Evolutionary conservation across 2,329 filamentous ascomycete species (phyloP).

Genomic region (Talaromyces sp.): DNA sequence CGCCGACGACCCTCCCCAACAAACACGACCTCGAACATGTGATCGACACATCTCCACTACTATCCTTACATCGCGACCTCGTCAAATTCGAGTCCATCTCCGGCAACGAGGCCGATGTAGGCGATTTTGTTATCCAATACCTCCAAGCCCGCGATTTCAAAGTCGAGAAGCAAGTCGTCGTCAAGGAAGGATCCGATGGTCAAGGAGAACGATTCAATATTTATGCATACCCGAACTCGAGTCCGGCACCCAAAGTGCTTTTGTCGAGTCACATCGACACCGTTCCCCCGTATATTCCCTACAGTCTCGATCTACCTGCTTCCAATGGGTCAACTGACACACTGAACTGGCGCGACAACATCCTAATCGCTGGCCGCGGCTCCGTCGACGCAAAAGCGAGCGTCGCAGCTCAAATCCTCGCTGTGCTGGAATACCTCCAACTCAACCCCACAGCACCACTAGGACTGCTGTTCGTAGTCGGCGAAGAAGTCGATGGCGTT

Average conservation of each 20-base stretch:
- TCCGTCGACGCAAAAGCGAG: conserved; percentile 49
- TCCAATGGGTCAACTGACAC: conserved; percentile 10
- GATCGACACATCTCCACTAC: conserved; percentile 52
- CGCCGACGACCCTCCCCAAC: neutral
- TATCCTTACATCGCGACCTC: conserved; percentile 73
- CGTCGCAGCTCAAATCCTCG: conserved; percentile 46
- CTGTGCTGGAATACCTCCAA: conserved; percentile 47
- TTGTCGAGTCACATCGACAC: conserved; percentile 78
- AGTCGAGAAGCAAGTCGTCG: conserved; percentile 58
- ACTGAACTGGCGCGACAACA: conserved; percentile 26
- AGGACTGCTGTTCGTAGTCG: conserved; percentile 65
- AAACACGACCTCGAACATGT: conserved; percentile 33
- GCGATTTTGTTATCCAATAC: conserved; percentile 66
- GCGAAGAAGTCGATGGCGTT: conserved; percentile 76
- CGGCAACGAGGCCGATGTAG: conserved; percentile 66
- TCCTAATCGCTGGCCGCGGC: conserved; percentile 46
- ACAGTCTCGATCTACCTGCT: conserved; percentile 51
- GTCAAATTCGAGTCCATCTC: conserved; percentile 71
- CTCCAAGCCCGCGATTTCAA: conserved; percentile 61
- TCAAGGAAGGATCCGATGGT: neutral
- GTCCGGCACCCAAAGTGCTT: conserved; percentile 35
- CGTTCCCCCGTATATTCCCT: conserved; percentile 52
- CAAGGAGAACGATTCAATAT: conserved; percentile 66
- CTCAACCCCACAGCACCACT: conserved; percentile 41
- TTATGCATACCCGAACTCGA: conserved; percentile 56